A percentile compares a stretch with the other conserved stretches of the same genome.
Evolutionary conservation across 345 rosid genomes (phyloP).

Genomic region (Syzygium oleosum): DNA sequence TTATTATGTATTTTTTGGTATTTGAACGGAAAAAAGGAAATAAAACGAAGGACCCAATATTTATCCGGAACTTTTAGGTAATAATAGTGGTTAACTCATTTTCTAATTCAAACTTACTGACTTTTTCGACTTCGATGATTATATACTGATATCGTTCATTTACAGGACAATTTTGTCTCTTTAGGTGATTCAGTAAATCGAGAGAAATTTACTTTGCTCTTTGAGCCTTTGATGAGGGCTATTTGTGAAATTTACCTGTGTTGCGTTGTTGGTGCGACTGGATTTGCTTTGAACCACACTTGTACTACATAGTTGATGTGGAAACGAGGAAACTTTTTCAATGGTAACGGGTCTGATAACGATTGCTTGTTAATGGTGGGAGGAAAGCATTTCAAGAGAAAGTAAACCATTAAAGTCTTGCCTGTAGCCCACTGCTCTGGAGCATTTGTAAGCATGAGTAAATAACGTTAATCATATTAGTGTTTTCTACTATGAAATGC

Average conservation of each 20-base stretch:
- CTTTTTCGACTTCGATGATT: background rate
- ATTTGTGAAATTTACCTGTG: accelerated
- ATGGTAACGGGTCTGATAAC: accelerated
- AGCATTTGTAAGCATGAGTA: background rate
- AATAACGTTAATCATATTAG: background rate
- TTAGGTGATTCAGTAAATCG: accelerated
- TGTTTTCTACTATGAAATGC: background rate
- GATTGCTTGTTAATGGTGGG: background rate
- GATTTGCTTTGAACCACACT: background rate
- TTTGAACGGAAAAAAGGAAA: background rate
- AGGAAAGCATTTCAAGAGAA: background rate
- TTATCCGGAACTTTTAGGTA: background rate
- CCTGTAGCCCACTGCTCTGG: accelerated
- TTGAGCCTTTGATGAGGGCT: background rate
- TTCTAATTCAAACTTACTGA: background rate
- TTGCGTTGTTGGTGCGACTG: accelerated
- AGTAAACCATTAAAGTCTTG: background rate
- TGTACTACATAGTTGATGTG: background rate
- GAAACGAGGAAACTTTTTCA: background rate
- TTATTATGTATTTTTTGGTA: background rate
- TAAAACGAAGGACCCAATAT: background rate
- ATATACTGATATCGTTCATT: accelerated
- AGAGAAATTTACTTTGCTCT: background rate
- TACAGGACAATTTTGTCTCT: accelerated
- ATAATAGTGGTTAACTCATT: background rate